Evolutionary conservation across 805 yeast genomes (phyloP).

Genomic region (Monosporozyma aerobia): DNA sequence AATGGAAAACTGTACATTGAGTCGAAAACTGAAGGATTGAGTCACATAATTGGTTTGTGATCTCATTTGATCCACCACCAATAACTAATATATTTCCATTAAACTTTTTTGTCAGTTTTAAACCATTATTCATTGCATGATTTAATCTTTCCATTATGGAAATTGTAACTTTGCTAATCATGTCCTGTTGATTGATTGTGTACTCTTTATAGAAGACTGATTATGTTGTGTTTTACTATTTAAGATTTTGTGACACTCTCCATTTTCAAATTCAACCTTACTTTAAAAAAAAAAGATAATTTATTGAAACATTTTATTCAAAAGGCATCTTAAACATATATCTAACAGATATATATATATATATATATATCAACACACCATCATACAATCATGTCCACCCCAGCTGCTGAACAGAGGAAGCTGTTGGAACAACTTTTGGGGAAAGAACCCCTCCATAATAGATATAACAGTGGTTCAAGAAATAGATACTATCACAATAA

Average conservation of each 20-base stretch:
- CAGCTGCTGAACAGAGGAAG: slow-evolving; percentile 65
- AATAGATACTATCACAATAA: slow-evolving; percentile 7
- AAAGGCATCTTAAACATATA: neutral
- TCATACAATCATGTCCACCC: slow-evolving; percentile 29
- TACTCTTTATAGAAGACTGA: no score
- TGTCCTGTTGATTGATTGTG: neutral
- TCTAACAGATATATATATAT: neutral
- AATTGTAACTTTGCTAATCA: neutral
- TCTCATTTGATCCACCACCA: neutral
- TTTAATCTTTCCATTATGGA: neutral
- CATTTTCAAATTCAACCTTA: neutral
- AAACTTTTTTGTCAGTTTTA: neutral
- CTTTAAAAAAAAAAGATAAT: neutral
- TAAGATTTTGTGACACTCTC: neutral
- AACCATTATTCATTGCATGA: neutral
- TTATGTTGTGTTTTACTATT: neutral
- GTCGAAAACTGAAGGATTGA: neutral
- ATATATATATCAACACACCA: neutral
- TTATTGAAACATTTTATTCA: no score
- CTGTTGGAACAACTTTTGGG: slow-evolving; percentile 70
- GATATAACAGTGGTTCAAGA: slow-evolving; percentile 8
- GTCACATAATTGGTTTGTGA: neutral
- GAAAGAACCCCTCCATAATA: slow-evolving; percentile 12
- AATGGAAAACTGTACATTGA: neutral
- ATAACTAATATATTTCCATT: neutral